Percentiles rank a stretch among this genome's conserved stretches.
phyloP scores from a whole-genome alignment of 768 basidiomycete genomes.

The Pulveroboletus sp. region DNA sequence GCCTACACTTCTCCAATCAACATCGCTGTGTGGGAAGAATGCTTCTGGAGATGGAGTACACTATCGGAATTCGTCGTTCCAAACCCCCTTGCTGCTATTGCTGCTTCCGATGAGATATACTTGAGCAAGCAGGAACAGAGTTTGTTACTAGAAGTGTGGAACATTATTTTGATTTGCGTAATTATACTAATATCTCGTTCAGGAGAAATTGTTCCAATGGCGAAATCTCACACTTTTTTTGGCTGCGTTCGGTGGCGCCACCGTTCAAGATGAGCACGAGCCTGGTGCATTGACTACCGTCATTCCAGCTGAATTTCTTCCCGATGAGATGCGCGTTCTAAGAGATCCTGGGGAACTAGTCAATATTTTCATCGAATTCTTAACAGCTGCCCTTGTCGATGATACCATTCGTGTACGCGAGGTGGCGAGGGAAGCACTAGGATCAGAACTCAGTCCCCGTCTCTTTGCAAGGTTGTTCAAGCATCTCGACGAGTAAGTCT shows the following conservation, averaged over 20 bases:
- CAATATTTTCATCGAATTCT: slow-evolving; percentile 58
- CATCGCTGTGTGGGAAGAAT: slow-evolving; percentile 79
- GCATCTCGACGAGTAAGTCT: slow-evolving; percentile 67
- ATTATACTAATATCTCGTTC: slow-evolving; percentile 4
- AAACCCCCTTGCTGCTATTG: slow-evolving; percentile 29
- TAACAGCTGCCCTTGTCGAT: slow-evolving; percentile 65
- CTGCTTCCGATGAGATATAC: slow-evolving; percentile 33
- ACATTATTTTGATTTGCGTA: not conserved
- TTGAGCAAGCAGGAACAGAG: slow-evolving; percentile 35
- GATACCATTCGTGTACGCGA: slow-evolving; percentile 68
- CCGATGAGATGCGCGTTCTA: slow-evolving; percentile 66
- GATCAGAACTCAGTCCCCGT: slow-evolving; percentile 68
- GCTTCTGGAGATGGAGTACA: slow-evolving; percentile 68
- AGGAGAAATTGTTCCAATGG: slow-evolving; percentile 82
- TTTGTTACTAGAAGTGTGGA: slow-evolving; percentile 36
- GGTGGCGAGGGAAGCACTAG: slow-evolving; percentile 73
- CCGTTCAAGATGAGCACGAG: slow-evolving; percentile 50
- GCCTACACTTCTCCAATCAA: slow-evolving; percentile 62
- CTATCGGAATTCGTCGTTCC: slow-evolving; percentile 57
- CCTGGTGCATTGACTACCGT: slow-evolving; percentile 46
- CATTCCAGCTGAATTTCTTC: slow-evolving; percentile 56
- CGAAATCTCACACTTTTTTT: slow-evolving; percentile 78
- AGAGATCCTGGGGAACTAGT: slow-evolving; percentile 55
- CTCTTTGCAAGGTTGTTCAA: slow-evolving; percentile 64
- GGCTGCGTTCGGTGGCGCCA: slow-evolving; percentile 66